phyloP scores from a whole-genome alignment of 768 basidiomycete species.

The Mycena kentingensis region DNA sequence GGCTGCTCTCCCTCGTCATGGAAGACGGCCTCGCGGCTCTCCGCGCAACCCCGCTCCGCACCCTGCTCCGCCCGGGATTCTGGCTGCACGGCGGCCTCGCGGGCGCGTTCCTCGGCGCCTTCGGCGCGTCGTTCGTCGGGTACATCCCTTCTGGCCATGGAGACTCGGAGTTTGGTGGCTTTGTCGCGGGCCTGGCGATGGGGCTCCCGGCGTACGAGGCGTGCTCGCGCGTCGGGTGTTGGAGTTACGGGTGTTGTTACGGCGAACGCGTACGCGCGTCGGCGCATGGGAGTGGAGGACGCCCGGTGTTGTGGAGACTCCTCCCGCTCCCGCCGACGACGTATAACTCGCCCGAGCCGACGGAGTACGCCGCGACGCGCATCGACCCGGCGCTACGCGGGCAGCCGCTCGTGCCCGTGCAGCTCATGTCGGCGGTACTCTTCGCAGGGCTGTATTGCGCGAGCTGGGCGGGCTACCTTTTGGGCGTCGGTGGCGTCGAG shows the following conservation, averaged over 20 bases:
- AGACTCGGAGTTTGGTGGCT: too few relatives aligned
- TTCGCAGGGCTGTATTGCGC: constrained; percentile 21
- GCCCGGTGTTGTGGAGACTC: not conserved
- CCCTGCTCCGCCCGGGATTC: constrained; percentile 23
- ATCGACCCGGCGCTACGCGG: constrained; percentile 18
- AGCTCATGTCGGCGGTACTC: constrained; percentile 23
- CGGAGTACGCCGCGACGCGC: constrained; percentile 21
- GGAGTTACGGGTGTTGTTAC: constrained; percentile 26
- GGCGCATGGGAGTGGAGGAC: too few relatives aligned
- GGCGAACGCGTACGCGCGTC: constrained; percentile 12
- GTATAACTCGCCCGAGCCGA: not conserved
- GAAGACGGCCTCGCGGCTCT: constrained; percentile 19
- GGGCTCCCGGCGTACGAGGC: constrained; percentile 24
- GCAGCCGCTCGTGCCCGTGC: constrained; percentile 21
- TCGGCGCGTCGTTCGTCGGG: constrained; percentile 8
- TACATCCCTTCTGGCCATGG: too few relatives aligned
- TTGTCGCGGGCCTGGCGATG: constrained; percentile 20
- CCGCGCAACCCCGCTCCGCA: constrained; percentile 12
- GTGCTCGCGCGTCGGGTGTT: constrained; percentile 23
- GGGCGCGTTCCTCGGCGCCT: constrained; percentile 13
- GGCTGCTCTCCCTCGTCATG: constrained; percentile 20
- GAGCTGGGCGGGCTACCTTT: constrained; percentile 1
- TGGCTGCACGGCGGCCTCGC: constrained; percentile 25
- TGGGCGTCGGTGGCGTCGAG: not conserved
- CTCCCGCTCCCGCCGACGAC: not conserved